Base-by-base conservation (phyloP, 495 filamentous ascomycete genomes). In the Annulohypoxylon moriforme region DNA sequence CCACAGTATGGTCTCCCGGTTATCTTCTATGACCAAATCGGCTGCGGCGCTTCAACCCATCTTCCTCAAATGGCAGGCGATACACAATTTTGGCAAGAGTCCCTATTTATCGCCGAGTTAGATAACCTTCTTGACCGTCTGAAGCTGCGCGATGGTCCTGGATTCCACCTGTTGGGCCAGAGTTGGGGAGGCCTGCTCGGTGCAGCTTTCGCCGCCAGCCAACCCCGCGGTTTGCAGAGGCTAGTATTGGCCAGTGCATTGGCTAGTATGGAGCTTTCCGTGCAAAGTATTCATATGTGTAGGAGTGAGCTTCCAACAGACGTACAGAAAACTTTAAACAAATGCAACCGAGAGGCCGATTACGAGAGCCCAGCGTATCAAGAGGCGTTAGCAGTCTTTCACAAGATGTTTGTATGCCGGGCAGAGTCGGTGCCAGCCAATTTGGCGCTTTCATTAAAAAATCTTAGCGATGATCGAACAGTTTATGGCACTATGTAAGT, bases 21-120 rank as follows among this genome's bases (percentile, higher is more conserved):
- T 7, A 71, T 88, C 20, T 64, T 86, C 55, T 88, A 88, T 71
- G 84, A 86, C 69, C 85, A 87, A 59, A 60, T 88, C 65, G 83
- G 84, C 20, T 84, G 81, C 72, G 85, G 84, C 5, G 29, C 64
- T 13, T 82, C 78, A 38, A 85, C 86, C 0, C 84, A 80, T 59
- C 73, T 85, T 20, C 76, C 59, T 8, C 75, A 83, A 8, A 83
- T 78, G 47, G 59, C 49, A 1, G 79, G 79, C 22, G 80, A 84
- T 56, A 65, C 62, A 14, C 49, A 40, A 0, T 85, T 87, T 60
- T 42, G 74, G 7, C 58, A 73, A 6, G 85, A 80, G 68, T 76
- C 83, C 58, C 33, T 86, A 0, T 75, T 84, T 73, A 53, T 84
- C 53, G 55, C 59, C n/a, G 85, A 87, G 69, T 80, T 87, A 4